A percentile compares a stretch with the other conserved stretches of the same genome.
Evolutionary conservation across 2,329 filamentous ascomycete genomes (phyloP).

Genomic region (Colletotrichum sp.): DNA sequence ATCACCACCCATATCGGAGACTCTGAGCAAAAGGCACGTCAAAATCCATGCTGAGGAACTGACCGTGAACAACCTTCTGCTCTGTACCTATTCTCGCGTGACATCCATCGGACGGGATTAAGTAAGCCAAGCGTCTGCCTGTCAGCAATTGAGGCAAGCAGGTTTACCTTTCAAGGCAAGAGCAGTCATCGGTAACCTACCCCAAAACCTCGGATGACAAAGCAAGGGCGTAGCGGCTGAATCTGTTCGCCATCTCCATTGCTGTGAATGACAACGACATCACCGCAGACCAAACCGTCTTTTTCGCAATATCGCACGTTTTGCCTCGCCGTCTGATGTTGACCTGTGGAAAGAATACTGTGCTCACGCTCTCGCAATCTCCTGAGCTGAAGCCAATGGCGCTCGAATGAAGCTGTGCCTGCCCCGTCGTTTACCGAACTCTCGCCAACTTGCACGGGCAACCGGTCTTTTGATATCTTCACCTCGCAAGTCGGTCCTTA

Average conservation of each 20-base stretch:
- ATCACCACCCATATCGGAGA: neutral
- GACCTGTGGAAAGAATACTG: fast-evolving
- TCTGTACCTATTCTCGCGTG: neutral
- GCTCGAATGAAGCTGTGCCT: neutral
- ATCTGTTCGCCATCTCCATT: neutral
- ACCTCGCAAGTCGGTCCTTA: neutral
- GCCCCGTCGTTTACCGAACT: neutral
- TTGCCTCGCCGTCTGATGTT: neutral
- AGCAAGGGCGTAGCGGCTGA: slow-evolving; percentile 6
- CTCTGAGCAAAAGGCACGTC: neutral
- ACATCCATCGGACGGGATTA: neutral
- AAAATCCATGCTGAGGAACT: neutral
- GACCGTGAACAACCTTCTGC: neutral
- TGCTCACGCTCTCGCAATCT: neutral
- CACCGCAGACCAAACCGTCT: neutral
- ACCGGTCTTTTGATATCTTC: neutral
- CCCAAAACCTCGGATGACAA: slow-evolving; percentile 5
- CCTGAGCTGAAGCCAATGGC: neutral
- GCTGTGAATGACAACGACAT: neutral
- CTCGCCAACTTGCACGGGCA: neutral
- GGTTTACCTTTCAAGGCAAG: neutral
- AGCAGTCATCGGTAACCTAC: neutral
- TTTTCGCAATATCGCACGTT: neutral
- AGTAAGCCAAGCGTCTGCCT: neutral
- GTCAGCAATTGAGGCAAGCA: neutral